phyloP scores from a whole-genome alignment of 2,329 filamentous ascomycete genomes.

The Microdochium trichocladiopsis region DNA sequence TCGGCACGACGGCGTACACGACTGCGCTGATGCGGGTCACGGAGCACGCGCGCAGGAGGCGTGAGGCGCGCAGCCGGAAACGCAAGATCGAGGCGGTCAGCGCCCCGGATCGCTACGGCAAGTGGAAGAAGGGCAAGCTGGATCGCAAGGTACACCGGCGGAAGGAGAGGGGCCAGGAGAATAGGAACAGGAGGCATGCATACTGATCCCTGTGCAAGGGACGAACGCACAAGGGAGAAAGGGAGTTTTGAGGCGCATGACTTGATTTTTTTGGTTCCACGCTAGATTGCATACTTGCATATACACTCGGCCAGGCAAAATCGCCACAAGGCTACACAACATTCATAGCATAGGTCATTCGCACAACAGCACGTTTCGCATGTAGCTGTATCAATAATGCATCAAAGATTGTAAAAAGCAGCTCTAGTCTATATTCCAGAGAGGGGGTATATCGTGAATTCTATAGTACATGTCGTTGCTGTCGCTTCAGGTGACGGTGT shows the following conservation, averaged over 20 bases:
- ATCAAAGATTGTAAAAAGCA: too few species aligned
- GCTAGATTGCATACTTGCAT: too few species aligned
- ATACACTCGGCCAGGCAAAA: too few species aligned
- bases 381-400: too few species aligned
- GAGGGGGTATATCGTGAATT: background rate
- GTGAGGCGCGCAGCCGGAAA: constrained; percentile 73
- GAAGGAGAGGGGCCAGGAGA: constrained; percentile 70
- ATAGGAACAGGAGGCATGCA: constrained; percentile 63
- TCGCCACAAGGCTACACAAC: too few species aligned
- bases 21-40: constrained; percentile 65
- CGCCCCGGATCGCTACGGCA: constrained; percentile 70
- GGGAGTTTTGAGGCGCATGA: too few species aligned
- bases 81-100: constrained; percentile 81
- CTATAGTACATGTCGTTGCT: constrained; percentile 2
- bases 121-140: constrained; percentile 75
- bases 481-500: constrained; percentile 3
- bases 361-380: too few species aligned
- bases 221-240: too few species aligned
- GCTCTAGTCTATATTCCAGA: constrained; percentile 13
- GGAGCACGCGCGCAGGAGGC: constrained; percentile 61
- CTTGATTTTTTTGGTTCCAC: too few species aligned
- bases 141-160: constrained; percentile 78
- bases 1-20: constrained; percentile 78
- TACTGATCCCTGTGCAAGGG: constrained; percentile 36
- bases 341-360: too few species aligned